These are phyloP conservation scores for Xerocomellus chrysenteron DNA, from an alignment of 768 basidiomycete species.

Conservation along the genomic window DNA sequence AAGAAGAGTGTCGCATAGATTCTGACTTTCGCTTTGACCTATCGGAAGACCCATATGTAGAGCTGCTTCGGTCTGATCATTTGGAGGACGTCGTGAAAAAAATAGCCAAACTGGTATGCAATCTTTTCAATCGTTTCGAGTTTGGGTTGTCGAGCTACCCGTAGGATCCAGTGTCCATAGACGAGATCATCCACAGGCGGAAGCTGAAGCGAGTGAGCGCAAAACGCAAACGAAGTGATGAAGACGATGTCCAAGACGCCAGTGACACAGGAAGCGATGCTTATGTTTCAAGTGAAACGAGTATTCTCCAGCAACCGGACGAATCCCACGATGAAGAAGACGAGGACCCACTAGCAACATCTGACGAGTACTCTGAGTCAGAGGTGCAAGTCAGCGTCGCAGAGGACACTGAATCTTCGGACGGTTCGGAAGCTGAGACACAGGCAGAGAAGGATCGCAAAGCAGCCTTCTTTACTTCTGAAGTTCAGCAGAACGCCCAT, in stretches of 20 bases:
- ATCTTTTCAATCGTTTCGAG: conserved; percentile 9
- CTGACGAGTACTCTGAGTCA: conserved; percentile 31
- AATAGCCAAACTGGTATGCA: conserved; percentile 58
- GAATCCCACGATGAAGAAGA: conserved; percentile 32
- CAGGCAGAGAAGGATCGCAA: conserved; percentile 67
- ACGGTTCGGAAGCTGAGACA: conserved; percentile 61
- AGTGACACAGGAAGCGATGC: conserved; percentile 30
- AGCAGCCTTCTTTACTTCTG: conserved; percentile 82
- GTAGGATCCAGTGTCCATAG: conserved; percentile 80
- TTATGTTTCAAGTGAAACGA: conserved; percentile 1
- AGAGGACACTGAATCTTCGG: conserved; percentile 49
- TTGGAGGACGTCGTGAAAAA: conserved; percentile 60
- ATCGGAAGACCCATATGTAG: conserved; percentile 65
- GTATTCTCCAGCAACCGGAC: conserved; percentile 24
- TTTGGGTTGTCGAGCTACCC: conserved; percentile 5
- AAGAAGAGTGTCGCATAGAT: conserved; percentile 65
- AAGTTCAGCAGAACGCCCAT: conserved; percentile 51
- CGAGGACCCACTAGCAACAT: conserved; percentile 34
- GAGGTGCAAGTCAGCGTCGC: conserved; percentile 30
- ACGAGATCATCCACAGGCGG: conserved; percentile 86
- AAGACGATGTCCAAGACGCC: conserved; percentile 37
- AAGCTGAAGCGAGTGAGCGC: conserved; percentile 41
- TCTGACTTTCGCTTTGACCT: conserved; percentile 84
- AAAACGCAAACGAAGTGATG: conserved; percentile 61
- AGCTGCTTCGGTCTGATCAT: conserved; percentile 46